Evolutionary conservation across 805 yeast species (phyloP).

Genomic region (Torulaspora gathmanii): DNA sequence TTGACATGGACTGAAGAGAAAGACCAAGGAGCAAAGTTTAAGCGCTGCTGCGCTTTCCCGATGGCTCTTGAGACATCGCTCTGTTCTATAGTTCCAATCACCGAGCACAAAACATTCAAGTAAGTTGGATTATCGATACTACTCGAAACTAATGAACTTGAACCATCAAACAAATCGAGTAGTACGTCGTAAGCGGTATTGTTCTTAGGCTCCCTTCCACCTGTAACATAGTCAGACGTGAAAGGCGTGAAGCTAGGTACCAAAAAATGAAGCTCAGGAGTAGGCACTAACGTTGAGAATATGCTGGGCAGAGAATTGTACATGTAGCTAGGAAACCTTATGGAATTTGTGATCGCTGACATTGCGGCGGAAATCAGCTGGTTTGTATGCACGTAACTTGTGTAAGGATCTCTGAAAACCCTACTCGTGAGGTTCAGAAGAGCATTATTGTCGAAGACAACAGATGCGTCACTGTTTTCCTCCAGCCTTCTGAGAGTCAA

Average conservation of each 20-base stretch:
- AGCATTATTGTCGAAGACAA: constrained; percentile 91
- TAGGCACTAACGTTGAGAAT: constrained; percentile 75
- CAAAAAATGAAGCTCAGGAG: constrained; percentile 75
- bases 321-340: constrained; percentile 88
- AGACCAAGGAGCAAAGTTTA: constrained; percentile 82
- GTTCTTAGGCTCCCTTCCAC: constrained; percentile 56
- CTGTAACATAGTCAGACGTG: constrained; percentile 59
- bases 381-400: constrained; percentile 75
- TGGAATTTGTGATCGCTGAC: constrained; percentile 78
- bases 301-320: constrained; percentile 81
- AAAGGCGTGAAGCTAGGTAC: constrained; percentile 75
- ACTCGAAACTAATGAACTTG: constrained; percentile 63
- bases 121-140: constrained; percentile 45
- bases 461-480: constrained; percentile 77
- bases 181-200: constrained; percentile 77
- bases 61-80: constrained; percentile 67
- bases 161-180: constrained; percentile 73
- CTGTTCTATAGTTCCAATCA: constrained; percentile 60
- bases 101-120: constrained; percentile 64
- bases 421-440: constrained; percentile 65
- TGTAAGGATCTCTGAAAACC: constrained; percentile 51
- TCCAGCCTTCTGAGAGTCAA: constrained; percentile 76
- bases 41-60: constrained; percentile 56
- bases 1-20: constrained; percentile 76
- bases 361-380: constrained; percentile 79